Evolutionary conservation across 257 asterid species (phyloP).

Genomic region (Penstemon barbatus): DNA sequence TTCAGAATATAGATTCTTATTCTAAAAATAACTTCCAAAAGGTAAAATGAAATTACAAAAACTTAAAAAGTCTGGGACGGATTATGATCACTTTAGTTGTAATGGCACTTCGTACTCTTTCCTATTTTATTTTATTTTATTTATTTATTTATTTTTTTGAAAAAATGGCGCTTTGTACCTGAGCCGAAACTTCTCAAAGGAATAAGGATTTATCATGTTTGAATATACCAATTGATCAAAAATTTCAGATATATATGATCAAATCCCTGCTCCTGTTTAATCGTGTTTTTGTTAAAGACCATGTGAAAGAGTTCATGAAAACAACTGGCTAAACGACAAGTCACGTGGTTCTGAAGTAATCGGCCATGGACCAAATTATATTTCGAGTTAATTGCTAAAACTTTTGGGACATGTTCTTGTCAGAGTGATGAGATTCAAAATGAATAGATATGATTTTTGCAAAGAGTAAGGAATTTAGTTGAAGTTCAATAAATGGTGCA

Average conservation of each 20-base stretch:
- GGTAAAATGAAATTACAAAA: no score
- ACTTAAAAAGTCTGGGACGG: no score
- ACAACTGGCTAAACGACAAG: slow-evolving; percentile 7
- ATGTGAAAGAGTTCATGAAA: slow-evolving; percentile 14
- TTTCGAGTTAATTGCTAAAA: not conserved
- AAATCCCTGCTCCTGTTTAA: not conserved
- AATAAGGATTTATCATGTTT: no score
- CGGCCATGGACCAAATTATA: not conserved
- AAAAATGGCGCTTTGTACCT: no score
- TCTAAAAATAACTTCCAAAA: not conserved
- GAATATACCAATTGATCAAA: no score
- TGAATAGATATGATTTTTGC: not conserved
- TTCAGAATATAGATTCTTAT: no score
- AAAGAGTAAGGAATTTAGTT: not conserved
- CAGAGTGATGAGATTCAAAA: not conserved
- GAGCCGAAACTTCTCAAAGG: no score
- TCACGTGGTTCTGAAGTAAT: slow-evolving; percentile 16
- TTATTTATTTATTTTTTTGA: no score
- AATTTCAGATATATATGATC: no score
- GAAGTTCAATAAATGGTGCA: not conserved
- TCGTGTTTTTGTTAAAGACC: slow-evolving; percentile 1
- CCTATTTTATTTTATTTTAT: no score
- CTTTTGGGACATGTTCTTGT: not conserved
- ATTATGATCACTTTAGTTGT: no score
- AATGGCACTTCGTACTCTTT: no score